Base-by-base conservation (phyloP, 495 filamentous ascomycete species). In the Aspergillus wentii region DNA sequence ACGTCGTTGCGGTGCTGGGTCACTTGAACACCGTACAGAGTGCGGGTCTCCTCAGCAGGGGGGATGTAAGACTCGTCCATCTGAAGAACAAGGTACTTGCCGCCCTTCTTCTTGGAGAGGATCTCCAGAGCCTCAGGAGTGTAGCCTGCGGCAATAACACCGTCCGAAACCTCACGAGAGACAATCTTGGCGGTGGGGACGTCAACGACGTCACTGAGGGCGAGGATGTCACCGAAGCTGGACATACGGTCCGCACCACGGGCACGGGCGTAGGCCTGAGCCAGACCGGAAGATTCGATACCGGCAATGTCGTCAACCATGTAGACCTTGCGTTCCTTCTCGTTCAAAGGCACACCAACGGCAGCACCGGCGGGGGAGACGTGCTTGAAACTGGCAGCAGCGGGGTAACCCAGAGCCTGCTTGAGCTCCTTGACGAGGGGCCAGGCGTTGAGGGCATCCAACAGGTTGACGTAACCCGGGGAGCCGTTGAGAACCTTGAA, bases 301-400 rank as follows among this genome's bases (percentile, higher is more conserved):
- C 82, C 87, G 36, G 82, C 78, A 53, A 98, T 91, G 59, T 96
- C 94, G 44, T 94, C 87, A 19, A 97, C 94, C 78, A 98, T 95
- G 70, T 92, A 97, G 18, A 96, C 91, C 70, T 94, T 90, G 67
- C 84, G 79, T 74, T 98, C 92, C 35, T 84, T 81, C 35, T 87
- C 79, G 41, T 65, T 87, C 49, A 98, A 74, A 23, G 85, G 86
- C 16, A 89, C 75, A 44, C 90, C 92, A 54, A 98, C 88, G 38
- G 92, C 92, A 32, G 92, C 92, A 48, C 92, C 92, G 26, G 92
- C 92, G 6, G 92, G 92, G 4, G 94, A 97, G 26, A 97, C 92
- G 58, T 97, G 94, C 76, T 98, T 98, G 82, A 98, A 98, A 61
- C 86, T 94, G 33, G 92, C 91, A 14, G 92, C 94, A 17, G 92